Evolutionary conservation across 192 early-diverging fungal genomes (phyloP).

Genomic region (Linnemannia hyalina): DNA sequence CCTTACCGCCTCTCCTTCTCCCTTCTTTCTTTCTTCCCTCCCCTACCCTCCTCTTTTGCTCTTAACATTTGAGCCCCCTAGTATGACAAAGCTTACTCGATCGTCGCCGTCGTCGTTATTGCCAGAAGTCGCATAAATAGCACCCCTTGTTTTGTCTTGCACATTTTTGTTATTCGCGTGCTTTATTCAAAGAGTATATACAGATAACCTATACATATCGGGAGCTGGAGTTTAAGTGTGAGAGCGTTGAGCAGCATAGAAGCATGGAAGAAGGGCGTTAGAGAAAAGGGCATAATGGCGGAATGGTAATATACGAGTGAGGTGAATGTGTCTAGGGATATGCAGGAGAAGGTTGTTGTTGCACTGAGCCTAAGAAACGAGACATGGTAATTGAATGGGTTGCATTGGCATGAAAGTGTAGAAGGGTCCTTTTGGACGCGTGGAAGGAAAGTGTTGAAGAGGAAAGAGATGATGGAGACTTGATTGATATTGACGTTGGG

Average conservation of each 20-base stretch:
- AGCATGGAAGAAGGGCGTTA: not conserved
- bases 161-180: not conserved
- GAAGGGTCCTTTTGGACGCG: not conserved
- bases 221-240: not conserved
- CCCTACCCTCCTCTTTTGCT: not conserved
- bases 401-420: not conserved
- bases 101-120: not conserved
- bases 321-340: not conserved
- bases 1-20: not conserved
- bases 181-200: not conserved
- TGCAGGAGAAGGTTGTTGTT: not conserved
- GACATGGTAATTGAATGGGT: not conserved
- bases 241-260: not conserved
- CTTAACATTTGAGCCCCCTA: not conserved
- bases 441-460: not conserved
- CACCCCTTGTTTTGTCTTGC: not conserved
- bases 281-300: not conserved
- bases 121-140: not conserved
- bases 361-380: not conserved
- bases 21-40: not conserved
- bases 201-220: not conserved
- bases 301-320: not conserved
- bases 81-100: not conserved
- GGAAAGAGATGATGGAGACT: not conserved
- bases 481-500: not conserved